Conservation (phyloP, 768 basidiomycete genomes). For the Collybiopsis luxurians region DNA sequence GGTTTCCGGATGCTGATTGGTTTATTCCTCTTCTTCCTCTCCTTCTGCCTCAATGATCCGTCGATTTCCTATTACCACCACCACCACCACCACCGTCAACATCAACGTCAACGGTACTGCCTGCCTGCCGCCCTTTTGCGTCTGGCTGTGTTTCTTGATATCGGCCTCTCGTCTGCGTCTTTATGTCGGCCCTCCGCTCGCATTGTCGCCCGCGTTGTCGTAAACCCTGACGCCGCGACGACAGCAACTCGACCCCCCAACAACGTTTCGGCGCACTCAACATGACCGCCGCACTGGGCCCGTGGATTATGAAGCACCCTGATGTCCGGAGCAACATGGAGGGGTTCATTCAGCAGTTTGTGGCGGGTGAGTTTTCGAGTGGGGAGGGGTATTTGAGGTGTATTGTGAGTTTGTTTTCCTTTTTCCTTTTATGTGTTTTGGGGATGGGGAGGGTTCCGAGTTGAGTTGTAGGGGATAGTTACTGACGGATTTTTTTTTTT, state of each 20-base stretch:
- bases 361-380: constrained; percentile 68
- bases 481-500: not conserved
- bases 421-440: constrained; percentile 4
- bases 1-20: constrained; percentile 7
- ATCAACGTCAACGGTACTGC: no score
- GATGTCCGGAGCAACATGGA: constrained; percentile 78
- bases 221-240: not conserved
- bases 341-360: constrained; percentile 68
- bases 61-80: not conserved
- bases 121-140: no score
- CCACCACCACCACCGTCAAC: no score
- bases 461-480: no score
- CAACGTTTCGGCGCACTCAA: constrained; percentile 85
- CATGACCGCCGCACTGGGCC: constrained; percentile 73
- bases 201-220: no score
- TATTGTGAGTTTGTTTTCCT: constrained; percentile 51
- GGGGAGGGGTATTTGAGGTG: constrained; percentile 73
- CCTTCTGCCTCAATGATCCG: not conserved
- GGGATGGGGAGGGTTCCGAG: no score
- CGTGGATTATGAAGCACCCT: constrained; percentile 82
- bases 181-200: no score
- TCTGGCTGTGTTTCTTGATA: no score
- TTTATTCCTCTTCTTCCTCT: not conserved
- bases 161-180: no score
- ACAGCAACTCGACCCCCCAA: constrained; percentile 43